Evolutionary conservation across 2,329 filamentous ascomycete species (phyloP), one percentile per base, ranked within the genome.

Genomic region (Dactylellina parvicollis): DNA sequence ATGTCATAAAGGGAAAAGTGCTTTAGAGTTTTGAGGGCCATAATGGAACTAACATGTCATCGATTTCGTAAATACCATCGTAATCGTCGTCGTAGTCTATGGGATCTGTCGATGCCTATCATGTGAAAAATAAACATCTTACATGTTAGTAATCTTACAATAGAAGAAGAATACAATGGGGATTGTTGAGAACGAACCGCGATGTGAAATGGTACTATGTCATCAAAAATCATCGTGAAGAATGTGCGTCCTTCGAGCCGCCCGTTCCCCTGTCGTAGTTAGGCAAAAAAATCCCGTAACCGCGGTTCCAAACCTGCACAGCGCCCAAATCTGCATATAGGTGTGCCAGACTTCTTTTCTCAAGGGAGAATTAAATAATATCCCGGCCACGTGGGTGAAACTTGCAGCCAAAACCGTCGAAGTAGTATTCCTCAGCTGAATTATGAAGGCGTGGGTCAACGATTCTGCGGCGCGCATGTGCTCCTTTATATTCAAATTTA

Each of bases 21-120:
- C 8, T 10, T 12, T 28, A 30, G 12, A 32, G 1, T 30, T n/a
- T 28, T 28, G 8, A n/a, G 22, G 12, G 3, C 3, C 30, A 36
- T 4, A 10, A 56, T 24, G 14, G 12, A 22, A 54, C 59, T 47
- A 50, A 72, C 67, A 65, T 64, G 14, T 72, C 67, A 26, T 72
- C 67, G 18, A 50, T 49, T 52, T 72, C 67, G 46, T 65, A 72
- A 22, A 72, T 24, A 26, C 52, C 59, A 38, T 72, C 67, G 40
- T 64, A 72, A 24, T 59, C 57, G 18, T 72, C 67, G 42, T 72
- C 67, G 34, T 59, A 52, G 26, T 56, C 36, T 59, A 20, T n/a
- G 28, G 47, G 24, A 46, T 9, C 14, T 32, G 61, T 40, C 36
- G 55, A 56, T 2, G 62, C 32, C 62, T 67, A 26, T 30, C 32